Base-by-base conservation (phyloP, 768 basidiomycete genomes). In the Amanita phalloides region DNA sequence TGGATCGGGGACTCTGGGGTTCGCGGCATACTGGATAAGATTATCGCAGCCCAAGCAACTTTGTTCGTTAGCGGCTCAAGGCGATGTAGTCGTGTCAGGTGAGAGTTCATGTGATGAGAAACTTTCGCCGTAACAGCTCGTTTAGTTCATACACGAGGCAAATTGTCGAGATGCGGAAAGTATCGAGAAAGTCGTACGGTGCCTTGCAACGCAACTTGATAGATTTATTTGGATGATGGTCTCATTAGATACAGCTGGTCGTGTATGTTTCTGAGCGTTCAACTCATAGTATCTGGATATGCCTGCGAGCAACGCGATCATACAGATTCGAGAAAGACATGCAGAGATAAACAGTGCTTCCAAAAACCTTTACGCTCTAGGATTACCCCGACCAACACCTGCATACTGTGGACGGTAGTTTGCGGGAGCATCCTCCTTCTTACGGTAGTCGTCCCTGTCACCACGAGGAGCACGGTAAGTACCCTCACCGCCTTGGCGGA, bases 381-480 rank as follows among this genome's bases (percentile, higher is more conserved):
- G 85, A 51, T 76, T 84, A 70, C 92, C 92, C 61, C 92, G 82
- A 52, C 92, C 92, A 60, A 93, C 86, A 68, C 89, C 88, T 62
- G 82, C 77, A 65, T 88, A 96, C 63, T 84, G 78, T 58, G 95
- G 93, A 69, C 85, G 77, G 79, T 79, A 98, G 66, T 93, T 89
- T 54, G 82, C 86, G 53, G 88, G 86, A 26, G 90, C 86, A 56
- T 78, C 80, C 68, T 95, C 90, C 78, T 90, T 89, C 76, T 89
- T 90, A 64, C 87, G 77, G 79, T 96, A 96, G 62, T 88, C 90
- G 26, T 94, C 93, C 60, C 90, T 81, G 67, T 88, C 86, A 41
- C 82, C 82, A 56, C 94, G 90, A 60, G 92, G 90, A 39, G 90
- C 76, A 57, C 91, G 89, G 77, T 94, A 90, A 9, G 87, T 81